Conservation (phyloP, 257 asterid species). For the Handroanthus guayacan region DNA sequence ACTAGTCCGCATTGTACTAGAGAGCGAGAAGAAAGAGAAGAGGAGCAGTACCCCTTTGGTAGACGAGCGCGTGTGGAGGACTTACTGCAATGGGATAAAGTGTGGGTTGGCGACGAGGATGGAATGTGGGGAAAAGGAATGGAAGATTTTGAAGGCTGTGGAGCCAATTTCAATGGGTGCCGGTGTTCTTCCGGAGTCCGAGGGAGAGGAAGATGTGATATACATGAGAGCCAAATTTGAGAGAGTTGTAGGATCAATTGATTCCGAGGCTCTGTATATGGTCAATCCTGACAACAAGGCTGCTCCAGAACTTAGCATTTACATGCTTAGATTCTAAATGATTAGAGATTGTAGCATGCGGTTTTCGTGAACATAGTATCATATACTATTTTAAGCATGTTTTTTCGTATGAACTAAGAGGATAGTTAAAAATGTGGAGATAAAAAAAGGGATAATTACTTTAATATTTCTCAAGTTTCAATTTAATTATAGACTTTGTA, state of each 20-base stretch:
- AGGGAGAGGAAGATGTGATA: slow-evolving; percentile 52
- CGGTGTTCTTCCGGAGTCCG: slow-evolving; percentile 51
- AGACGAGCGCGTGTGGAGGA: slow-evolving; percentile 59
- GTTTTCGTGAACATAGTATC: too few relatives aligned
- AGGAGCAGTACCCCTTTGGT: slow-evolving; percentile 34
- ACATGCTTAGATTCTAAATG: slow-evolving; percentile 53
- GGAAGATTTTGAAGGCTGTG: slow-evolving; percentile 53
- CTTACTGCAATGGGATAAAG: slow-evolving; percentile 58
- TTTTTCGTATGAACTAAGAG: too few relatives aligned
- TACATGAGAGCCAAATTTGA: slow-evolving; percentile 71
- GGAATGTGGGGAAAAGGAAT: slow-evolving; percentile 52
- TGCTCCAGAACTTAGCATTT: slow-evolving; percentile 67
- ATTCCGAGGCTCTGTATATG: slow-evolving; percentile 72
- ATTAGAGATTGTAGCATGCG: neutral
- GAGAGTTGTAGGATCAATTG: slow-evolving; percentile 63
- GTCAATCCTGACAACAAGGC: slow-evolving; percentile 66
- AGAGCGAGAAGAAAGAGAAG: slow-evolving; percentile 49
- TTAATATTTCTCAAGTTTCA: too few relatives aligned
- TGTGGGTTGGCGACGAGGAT: slow-evolving; percentile 53
- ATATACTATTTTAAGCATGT: too few relatives aligned
- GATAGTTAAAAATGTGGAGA: too few relatives aligned
- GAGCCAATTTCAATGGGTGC: slow-evolving; percentile 70
- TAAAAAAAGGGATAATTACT: too few relatives aligned
- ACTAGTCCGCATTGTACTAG: slow-evolving; percentile 57
- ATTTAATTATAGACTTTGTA: too few relatives aligned